Evolutionary conservation across 768 basidiomycete species (phyloP).

Genomic region (Punctularia strigosozonata): DNA sequence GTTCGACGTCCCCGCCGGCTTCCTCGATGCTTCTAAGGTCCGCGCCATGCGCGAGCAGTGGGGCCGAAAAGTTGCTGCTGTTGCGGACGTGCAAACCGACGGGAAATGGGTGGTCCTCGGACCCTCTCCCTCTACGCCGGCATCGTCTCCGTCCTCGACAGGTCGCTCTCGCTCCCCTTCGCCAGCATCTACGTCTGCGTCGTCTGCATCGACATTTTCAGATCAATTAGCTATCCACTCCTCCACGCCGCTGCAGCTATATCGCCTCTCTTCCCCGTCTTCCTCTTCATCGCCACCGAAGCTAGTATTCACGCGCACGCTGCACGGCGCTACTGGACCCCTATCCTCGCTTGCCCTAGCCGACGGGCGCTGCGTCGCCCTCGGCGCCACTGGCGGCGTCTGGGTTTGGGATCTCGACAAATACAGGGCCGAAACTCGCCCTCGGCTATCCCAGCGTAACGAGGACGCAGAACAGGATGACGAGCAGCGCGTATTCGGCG

Average conservation of each 20-base stretch:
- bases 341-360: slow-evolving; percentile 60
- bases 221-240: slow-evolving; percentile 27
- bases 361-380: slow-evolving; percentile 74
- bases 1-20: slow-evolving; percentile 59
- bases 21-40: slow-evolving; percentile 58
- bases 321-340: slow-evolving; percentile 60
- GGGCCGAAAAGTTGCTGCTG: slow-evolving; percentile 57
- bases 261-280: slow-evolving; percentile 56
- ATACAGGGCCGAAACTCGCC: slow-evolving; percentile 27
- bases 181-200: not conserved
- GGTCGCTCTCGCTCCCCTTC: slow-evolving; percentile 3
- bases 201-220: not conserved
- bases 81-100: slow-evolving; percentile 72
- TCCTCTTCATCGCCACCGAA: slow-evolving; percentile 44
- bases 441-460: slow-evolving; percentile 16
- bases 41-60: slow-evolving; percentile 61
- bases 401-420: slow-evolving; percentile 91
- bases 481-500: slow-evolving; percentile 25
- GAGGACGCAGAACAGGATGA: slow-evolving; percentile 1
- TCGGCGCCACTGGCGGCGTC: slow-evolving; percentile 58
- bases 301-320: slow-evolving; percentile 57
- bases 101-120: slow-evolving; percentile 80
- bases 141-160: slow-evolving; percentile 1
- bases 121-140: slow-evolving; percentile 30
- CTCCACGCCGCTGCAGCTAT: slow-evolving; percentile 54